phyloP scores from a whole-genome alignment of 176 grass and related monocot species.

The Puya raimondii region DNA sequence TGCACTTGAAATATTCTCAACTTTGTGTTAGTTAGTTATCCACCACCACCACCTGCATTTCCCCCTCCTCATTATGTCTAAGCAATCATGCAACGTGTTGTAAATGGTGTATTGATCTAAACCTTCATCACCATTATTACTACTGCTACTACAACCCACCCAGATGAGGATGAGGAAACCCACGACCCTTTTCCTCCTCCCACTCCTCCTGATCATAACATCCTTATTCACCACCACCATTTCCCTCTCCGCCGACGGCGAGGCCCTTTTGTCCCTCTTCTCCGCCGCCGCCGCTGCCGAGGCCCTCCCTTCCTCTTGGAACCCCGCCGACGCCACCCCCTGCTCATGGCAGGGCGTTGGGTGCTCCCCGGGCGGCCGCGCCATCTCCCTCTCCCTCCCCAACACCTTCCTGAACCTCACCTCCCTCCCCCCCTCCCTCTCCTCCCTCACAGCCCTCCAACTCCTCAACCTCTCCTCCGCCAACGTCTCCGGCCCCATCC shows the following conservation, averaged over 20 bases:
- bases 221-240: background rate
- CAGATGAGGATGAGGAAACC: too few relatives aligned
- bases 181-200: background rate
- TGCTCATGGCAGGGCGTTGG: slow-evolving; percentile 84
- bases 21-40: background rate
- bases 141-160: too few relatives aligned
- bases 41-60: background rate
- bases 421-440: slow-evolving; percentile 45
- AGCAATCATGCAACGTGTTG: background rate
- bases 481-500: slow-evolving; percentile 74
- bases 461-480: slow-evolving; percentile 87
- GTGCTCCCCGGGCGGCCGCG: slow-evolving; percentile 79
- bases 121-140: too few relatives aligned
- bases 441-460: slow-evolving; percentile 68
- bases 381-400: slow-evolving; percentile 73
- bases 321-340: slow-evolving; percentile 40
- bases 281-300: slow-evolving; percentile 10
- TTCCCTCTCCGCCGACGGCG: slow-evolving; percentile 16
- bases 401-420: slow-evolving; percentile 97
- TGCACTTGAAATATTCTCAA: background rate
- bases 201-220: slow-evolving; percentile 5
- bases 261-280: slow-evolving; percentile 17
- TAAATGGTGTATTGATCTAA: background rate
- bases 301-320: slow-evolving; percentile 67
- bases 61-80: background rate